These are phyloP conservation scores for Gossypium aridum DNA, from an alignment of 441 rosid genomes.

Conservation along the genomic window DNA sequence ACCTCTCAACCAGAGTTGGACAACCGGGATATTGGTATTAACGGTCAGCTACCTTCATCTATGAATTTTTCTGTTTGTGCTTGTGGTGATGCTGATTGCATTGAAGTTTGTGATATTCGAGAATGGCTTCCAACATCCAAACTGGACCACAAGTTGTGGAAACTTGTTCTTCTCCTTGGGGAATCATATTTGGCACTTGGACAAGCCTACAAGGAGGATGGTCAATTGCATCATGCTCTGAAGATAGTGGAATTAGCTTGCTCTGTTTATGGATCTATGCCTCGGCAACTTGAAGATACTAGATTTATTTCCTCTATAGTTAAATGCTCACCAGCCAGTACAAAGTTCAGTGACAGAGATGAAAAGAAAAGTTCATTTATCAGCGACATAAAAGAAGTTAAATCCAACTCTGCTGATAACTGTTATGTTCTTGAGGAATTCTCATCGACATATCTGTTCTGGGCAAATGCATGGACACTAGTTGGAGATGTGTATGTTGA, in stretches of 20 bases:
- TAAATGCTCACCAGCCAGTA: conserved; percentile 26
- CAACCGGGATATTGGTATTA: conserved; percentile 22
- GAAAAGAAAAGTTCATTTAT: conserved; percentile 24
- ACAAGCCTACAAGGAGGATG: conserved; percentile 77
- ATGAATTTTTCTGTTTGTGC: conserved; percentile 59
- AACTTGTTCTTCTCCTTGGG: conserved; percentile 89
- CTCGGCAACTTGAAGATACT: conserved; percentile 61
- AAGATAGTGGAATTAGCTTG: conserved; percentile 81
- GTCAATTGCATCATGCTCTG: conserved; percentile 74
- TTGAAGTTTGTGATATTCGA: conserved; percentile 90
- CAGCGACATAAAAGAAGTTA: conserved; percentile 29
- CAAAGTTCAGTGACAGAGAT: conserved; percentile 20
- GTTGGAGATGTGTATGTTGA: conserved; percentile 86
- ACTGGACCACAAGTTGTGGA: conserved; percentile 82
- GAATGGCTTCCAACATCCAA: conserved; percentile 92
- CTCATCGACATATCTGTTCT: conserved; percentile 63
- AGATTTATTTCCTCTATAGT: conserved; percentile 68
- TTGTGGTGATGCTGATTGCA: conserved; percentile 95
- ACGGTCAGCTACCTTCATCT: conserved; percentile 33
- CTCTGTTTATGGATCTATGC: conserved; percentile 92
- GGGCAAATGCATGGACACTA: conserved; percentile 91
- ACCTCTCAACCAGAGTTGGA: conserved; percentile 39
- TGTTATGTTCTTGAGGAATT: conserved; percentile 38
- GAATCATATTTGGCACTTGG: conserved; percentile 90
- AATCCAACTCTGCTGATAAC: conserved; percentile 31